Evolutionary conservation across 371 early-diverging fungal species (phyloP).

Genomic region (Smittium culicis): DNA sequence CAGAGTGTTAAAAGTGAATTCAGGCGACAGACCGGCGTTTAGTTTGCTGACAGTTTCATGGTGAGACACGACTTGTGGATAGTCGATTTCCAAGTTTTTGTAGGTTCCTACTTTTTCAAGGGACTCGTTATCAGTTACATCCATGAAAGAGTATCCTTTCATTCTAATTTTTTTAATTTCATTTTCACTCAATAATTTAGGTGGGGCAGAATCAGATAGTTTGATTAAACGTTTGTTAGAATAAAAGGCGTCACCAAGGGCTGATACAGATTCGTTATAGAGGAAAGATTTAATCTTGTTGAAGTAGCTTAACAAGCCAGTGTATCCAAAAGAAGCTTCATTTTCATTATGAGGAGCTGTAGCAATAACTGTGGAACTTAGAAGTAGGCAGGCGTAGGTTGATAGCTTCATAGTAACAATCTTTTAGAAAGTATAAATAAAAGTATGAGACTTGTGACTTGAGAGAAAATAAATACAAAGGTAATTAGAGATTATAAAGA

Average conservation of each 20-base stretch:
- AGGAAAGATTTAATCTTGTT: background rate
- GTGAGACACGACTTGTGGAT: slow-evolving; percentile 14
- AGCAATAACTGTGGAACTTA: background rate
- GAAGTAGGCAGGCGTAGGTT: background rate
- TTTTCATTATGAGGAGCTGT: background rate
- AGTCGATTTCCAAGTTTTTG: slow-evolving; percentile 1
- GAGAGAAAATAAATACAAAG: no score
- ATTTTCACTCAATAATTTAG: slow-evolving; percentile 43
- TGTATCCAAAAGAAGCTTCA: background rate
- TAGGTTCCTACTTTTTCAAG: background rate
- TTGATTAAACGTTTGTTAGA: slow-evolving; percentile 24
- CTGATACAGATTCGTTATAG: background rate
- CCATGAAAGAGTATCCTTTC: slow-evolving; percentile 59
- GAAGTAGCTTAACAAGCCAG: background rate
- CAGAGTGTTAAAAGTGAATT: slow-evolving; percentile 43
- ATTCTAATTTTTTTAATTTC: slow-evolving; percentile 53
- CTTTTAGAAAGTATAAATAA: no score
- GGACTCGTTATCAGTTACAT: slow-evolving; percentile 54
- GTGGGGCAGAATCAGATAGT: slow-evolving; percentile 17
- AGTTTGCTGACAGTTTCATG: slow-evolving; percentile 33
- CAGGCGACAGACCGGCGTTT: slow-evolving; percentile 38
- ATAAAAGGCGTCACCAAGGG: slow-evolving; percentile 12
- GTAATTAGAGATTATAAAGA: no score
- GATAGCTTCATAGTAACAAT: background rate
- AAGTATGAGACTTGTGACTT: no score